Conservation (phyloP, 768 basidiomycete genomes). For the Xanthoconium purpureum region DNA sequence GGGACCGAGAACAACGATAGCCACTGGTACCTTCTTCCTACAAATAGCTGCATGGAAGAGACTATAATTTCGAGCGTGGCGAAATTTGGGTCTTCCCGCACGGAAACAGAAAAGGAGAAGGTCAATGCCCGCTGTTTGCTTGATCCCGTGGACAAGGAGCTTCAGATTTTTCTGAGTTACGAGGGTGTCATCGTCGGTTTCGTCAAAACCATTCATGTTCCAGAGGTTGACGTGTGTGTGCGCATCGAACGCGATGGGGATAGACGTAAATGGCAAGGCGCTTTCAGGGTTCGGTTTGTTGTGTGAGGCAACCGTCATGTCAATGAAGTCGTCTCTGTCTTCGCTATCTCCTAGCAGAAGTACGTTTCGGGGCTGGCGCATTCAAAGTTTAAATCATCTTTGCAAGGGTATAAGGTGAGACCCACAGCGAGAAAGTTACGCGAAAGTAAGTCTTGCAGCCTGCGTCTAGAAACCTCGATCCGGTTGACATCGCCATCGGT, state of each 20-base stretch:
- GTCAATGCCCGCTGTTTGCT: slow-evolving; percentile 12
- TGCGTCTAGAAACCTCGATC: slow-evolving; percentile 7
- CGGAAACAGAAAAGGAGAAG: slow-evolving; percentile 31
- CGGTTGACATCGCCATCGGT: slow-evolving; percentile 5
- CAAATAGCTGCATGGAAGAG: slow-evolving; percentile 32
- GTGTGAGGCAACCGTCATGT: not conserved
- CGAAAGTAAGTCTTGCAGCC: slow-evolving; percentile 10
- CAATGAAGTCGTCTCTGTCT: slow-evolving; percentile 14
- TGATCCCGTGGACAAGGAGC: slow-evolving; percentile 14
- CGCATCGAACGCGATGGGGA: not conserved
- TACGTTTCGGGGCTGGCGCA: slow-evolving; percentile 17
- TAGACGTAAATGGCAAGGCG: not conserved
- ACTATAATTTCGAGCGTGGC: slow-evolving; percentile 26
- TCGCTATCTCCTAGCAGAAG: slow-evolving; percentile 16
- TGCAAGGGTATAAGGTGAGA: not conserved
- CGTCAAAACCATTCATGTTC: slow-evolving; percentile 13
- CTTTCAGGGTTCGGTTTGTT: not conserved
- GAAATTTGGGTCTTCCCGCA: slow-evolving; percentile 18
- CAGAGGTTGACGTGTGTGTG: slow-evolving; percentile 19
- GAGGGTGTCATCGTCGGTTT: slow-evolving; percentile 8
- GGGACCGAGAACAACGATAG: slow-evolving; percentile 32
- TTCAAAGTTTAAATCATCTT: not conserved
- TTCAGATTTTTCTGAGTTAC: slow-evolving; percentile 16
- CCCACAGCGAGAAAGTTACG: slow-evolving; percentile 12
- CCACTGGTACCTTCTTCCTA: slow-evolving; percentile 29